Base-by-base conservation (phyloP, 768 basidiomycete genomes). In the Termitomyces sp. region DNA sequence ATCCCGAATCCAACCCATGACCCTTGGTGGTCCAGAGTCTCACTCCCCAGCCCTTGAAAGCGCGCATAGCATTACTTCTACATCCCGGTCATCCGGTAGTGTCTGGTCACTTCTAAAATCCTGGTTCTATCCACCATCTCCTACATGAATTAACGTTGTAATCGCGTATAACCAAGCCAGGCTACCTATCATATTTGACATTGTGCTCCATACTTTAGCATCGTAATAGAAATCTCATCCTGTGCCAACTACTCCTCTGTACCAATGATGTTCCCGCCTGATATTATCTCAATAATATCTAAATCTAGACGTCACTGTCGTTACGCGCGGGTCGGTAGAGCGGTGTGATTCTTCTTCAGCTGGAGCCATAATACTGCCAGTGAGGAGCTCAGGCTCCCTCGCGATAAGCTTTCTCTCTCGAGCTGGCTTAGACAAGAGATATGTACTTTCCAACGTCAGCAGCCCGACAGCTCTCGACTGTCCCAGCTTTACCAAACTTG, bases 401-500 rank as follows among this genome's bases (percentile, higher is more conserved):
- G 42, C 37, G 32, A 53, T 21, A 41, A n/a, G 24, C 32, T 12
- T 43, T 26, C 19, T 22, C 44, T 24, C 32, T 19, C 43, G 35
- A 46, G 38, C 50, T 57, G 52, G 55, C 52, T 37, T 45, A 42
- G 38, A 34, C 55, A 35, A 41, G 46, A 44, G 35, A 37, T 53
- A 93, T 93, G 90, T 93, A 92, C 72, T 93, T 93, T 70, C 90
- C 89, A 55, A 92, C 88, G 24, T 83, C 87, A 35, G 83, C 88
- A 42, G 88, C 90, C 28, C 75, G 81, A 64, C 88, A 84, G 65
- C 77, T 93, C 41, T 84, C 85, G 17, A 82, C 83, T 17, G 77
- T 78, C 21, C 88, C 90, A 35, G 76, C 82, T n/a, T 72, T 90
- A 34, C 84, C 87, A 28, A 81, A 86, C 58, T 69, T 79, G 45